Evolutionary conservation across 768 basidiomycete species (phyloP), one percentile per base, ranked within the genome.

Genomic region (Mrakia gelida): DNA sequence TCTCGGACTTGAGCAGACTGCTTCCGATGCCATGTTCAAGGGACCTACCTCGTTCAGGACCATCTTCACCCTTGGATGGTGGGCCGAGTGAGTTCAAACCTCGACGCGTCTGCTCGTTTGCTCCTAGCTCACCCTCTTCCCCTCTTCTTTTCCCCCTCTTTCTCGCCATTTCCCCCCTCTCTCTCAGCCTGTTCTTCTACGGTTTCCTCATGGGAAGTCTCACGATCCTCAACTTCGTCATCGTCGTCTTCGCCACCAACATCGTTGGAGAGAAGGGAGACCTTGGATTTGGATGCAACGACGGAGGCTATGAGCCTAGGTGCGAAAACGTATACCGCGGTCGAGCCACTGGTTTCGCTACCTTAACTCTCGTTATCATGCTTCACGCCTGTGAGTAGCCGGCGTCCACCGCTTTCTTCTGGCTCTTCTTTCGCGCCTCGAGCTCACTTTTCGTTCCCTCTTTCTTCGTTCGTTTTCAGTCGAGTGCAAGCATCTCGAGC

Each of bases 1-100:
- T 11, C 73, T 78, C 45, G 77, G 77, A 34, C 72, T 78, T 38
- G 72, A 74, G 56, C 52, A 84, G 26, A 87, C 89, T 3, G 86
- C 87, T 0, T 62, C 81, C 3, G 87, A 90, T 80, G 84, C 89
- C 28, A 89, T 89, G 88, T 84, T 83, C 65, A 83, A 84, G 74
- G 86, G 86, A 0, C 88, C 88, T 0, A 78, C 77, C 0, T 79
- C 80, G 43, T 84, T 83, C 82, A 84, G 84, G 72, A 83, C 81
- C 52, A 83, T 86, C 76, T 87, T 87, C 80, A 85, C 83, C 1
- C 72, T 76, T 28, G 84, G 84, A 73, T 83, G 85, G 79, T 80
- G 84, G 63, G 52, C 82, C 54, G 86, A 86, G 45, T 45, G 45
- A 45, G 45, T 45, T 45, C 11, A 8, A 38, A 38, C 8, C 38